Evolutionary conservation across 495 filamentous ascomycete species (phyloP), one percentile per base, ranked within the genome.

Genomic region (Aspergillus campestris): DNA sequence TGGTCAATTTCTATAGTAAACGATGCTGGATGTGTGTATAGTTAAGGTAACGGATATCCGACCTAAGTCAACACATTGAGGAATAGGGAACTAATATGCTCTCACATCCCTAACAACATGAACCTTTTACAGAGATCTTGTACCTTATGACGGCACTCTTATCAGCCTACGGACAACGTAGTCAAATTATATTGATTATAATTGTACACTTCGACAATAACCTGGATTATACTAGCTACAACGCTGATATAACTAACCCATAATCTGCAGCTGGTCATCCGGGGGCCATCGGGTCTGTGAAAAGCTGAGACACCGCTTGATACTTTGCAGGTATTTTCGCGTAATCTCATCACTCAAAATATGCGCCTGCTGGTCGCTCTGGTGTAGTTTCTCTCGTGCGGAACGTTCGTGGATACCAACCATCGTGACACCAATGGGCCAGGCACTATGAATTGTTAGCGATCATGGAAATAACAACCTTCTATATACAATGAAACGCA

Each of bases 371-470:
- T 89, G 83, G 52, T 87, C 89, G 49, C 78, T 78, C 62, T 90
- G 79, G 59, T 97, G 90, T 38, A 98, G 71, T 68, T 97, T 97
- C 67, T 98, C 92, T 32, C 92, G 78, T 6, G 92, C 91, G 37
- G 82, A 88, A 49, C 92, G 81, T 69, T 97, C 92, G 78, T 98
- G 92, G 58, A 98, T 98, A 73, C 92, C 92, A 51, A 98, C 92
- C 92, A 97, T 96, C 55, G 92, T 98, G 28, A 98, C 92, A 67
- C 92, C 92, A 61, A 98, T 98, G 27, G 92, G 92, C 92, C 92
- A 98, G 15, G 92, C 92, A 50, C 76, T 79, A 45, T 9, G 12
- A 27, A 1, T 7, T 24, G 35, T 53, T 46, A 58, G 56, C 43
- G 32, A 48, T 34, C 3, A 0, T 11, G n/a, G 9, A 36, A 28